Evolutionary conservation across 495 filamentous ascomycete species (phyloP).

Genomic region (Xylona heveae): DNA sequence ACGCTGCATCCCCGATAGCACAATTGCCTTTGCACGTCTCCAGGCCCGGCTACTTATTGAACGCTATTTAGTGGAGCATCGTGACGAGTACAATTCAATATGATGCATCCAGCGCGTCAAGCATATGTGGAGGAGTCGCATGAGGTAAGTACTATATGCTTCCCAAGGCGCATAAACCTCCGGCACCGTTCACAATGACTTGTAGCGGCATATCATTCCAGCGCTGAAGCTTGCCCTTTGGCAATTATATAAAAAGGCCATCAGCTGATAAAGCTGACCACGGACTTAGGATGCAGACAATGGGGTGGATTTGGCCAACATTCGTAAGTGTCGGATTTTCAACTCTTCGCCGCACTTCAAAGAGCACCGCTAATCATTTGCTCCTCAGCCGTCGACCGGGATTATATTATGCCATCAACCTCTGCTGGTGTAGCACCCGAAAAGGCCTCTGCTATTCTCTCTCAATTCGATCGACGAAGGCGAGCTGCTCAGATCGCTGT

Average conservation of each 20-base stretch:
- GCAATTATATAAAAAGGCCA: slow-evolving; percentile 5
- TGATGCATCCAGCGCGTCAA: slow-evolving; percentile 82
- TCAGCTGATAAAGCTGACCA: slow-evolving; percentile 12
- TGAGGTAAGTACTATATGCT: slow-evolving; percentile 33
- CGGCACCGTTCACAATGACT: slow-evolving; percentile 5
- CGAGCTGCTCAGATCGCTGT: slow-evolving; percentile 81
- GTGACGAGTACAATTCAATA: slow-evolving; percentile 20
- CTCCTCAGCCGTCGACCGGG: slow-evolving; percentile 49
- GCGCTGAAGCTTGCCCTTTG: too few species aligned
- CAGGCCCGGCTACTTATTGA: too few species aligned
- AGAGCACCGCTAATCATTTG: background rate
- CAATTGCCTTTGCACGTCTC: too few species aligned
- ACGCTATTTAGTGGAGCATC: too few species aligned
- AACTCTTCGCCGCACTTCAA: background rate
- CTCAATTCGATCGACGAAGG: slow-evolving; percentile 77
- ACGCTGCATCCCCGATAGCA: too few species aligned
- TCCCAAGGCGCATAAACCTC: slow-evolving; percentile 6
- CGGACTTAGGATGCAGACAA: slow-evolving; percentile 32
- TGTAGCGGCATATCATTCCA: too few species aligned
- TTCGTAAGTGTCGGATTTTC: slow-evolving; percentile 52
- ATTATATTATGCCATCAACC: slow-evolving; percentile 59
- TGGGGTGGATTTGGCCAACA: slow-evolving; percentile 55
- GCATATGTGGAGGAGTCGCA: slow-evolving; percentile 84
- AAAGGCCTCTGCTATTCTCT: slow-evolving; percentile 70
- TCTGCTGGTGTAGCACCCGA: slow-evolving; percentile 63